Evolutionary conservation across 371 early-diverging fungal genomes (phyloP).

Genomic region (Basidiobolus meristosporus): DNA sequence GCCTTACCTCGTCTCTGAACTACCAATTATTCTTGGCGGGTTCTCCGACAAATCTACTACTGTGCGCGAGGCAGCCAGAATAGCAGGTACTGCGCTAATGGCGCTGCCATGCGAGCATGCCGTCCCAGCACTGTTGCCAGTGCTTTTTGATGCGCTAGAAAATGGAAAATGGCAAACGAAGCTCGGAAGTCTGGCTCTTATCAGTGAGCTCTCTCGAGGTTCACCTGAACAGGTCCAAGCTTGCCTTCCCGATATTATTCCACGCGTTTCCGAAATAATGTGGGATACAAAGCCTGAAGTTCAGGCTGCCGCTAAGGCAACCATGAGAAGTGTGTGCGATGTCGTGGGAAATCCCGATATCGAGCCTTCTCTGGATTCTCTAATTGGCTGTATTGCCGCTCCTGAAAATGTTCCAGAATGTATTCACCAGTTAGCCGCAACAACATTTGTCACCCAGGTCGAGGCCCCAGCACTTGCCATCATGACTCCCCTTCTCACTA

Average conservation of each 20-base stretch:
- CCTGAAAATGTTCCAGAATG: slow-evolving; percentile 44
- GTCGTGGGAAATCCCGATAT: slow-evolving; percentile 42
- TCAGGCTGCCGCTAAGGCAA: slow-evolving; percentile 20
- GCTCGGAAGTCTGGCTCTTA: slow-evolving; percentile 21
- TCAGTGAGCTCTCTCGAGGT: slow-evolving; percentile 15
- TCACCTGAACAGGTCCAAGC: slow-evolving; percentile 26
- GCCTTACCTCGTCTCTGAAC: slow-evolving; percentile 27
- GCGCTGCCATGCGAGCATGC: slow-evolving; percentile 16
- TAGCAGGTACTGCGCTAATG: slow-evolving; percentile 21
- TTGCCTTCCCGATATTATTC: slow-evolving; percentile 48
- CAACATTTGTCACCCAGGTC: slow-evolving; percentile 59
- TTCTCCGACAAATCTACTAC: slow-evolving; percentile 27
- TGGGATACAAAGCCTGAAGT: slow-evolving; percentile 58
- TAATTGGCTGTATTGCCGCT: slow-evolving; percentile 37
- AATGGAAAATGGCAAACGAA: slow-evolving; percentile 43
- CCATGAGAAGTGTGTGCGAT: slow-evolving; percentile 18
- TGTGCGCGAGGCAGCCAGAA: slow-evolving; percentile 26
- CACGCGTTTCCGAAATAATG: slow-evolving; percentile 53
- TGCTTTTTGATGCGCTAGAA: slow-evolving; percentile 25
- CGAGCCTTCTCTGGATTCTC: slow-evolving; percentile 34
- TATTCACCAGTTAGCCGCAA: slow-evolving; percentile 42
- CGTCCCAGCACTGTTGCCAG: slow-evolving; percentile 20
- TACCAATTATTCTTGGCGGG: slow-evolving; percentile 21
- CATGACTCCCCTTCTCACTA: slow-evolving; percentile 57
- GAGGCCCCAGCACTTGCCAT: slow-evolving; percentile 63